phyloP scores from a whole-genome alignment of 1,139 yeast species.

The Magnusiomyces ingens region DNA sequence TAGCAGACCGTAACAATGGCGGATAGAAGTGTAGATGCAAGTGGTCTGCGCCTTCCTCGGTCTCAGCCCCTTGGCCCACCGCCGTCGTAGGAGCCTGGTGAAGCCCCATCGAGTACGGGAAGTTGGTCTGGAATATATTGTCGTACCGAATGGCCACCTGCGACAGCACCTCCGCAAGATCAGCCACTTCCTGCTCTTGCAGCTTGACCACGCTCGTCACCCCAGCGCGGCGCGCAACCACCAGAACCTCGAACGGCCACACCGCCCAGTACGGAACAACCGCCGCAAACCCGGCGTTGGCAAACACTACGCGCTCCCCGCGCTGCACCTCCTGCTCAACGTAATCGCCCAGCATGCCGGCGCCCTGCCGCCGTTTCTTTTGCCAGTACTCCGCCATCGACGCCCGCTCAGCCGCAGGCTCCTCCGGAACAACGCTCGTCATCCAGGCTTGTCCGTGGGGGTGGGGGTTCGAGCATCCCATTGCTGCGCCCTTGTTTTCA shows the following conservation, averaged over 20 bases:
- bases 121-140: constrained; percentile 60
- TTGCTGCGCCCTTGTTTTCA: constrained; percentile 72
- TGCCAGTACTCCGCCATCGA: constrained; percentile 41
- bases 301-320: constrained; percentile 44
- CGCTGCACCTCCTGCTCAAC: constrained; percentile 47
- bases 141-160: constrained; percentile 60
- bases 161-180: constrained; percentile 52
- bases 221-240: constrained; percentile 47
- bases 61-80: constrained; percentile 17
- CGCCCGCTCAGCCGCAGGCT: constrained; percentile 52
- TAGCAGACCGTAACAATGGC: constrained; percentile 66
- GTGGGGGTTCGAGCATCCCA: constrained; percentile 81
- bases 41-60: constrained; percentile 43
- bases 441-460: constrained; percentile 80
- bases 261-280: constrained; percentile 80
- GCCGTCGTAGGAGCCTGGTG: constrained; percentile 50
- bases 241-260: constrained; percentile 74
- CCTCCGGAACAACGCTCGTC: constrained; percentile 58
- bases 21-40: constrained; percentile 78
- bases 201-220: constrained; percentile 49
- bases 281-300: constrained; percentile 59
- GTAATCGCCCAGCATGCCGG: constrained; percentile 56
- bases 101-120: constrained; percentile 78
- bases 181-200: constrained; percentile 43
- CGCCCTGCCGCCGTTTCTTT: constrained; percentile 35